A percentile compares a stretch with the other conserved stretches of the same genome.
These are phyloP conservation scores for Penicillium sp. DNA, from an alignment of 2,329 filamentous ascomycete genomes.

Conservation along the genomic window DNA sequence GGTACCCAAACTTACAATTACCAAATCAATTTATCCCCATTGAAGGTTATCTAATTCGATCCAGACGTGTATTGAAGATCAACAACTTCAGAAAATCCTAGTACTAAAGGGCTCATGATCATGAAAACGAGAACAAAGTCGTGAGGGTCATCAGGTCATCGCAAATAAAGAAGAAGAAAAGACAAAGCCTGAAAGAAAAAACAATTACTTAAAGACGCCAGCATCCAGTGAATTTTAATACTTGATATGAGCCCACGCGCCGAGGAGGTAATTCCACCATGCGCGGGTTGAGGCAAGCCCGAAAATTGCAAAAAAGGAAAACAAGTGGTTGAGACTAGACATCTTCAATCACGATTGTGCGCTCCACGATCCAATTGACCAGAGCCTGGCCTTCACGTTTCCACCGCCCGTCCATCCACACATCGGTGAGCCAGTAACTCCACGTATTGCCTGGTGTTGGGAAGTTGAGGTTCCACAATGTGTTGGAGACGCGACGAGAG, in stretches of 20 bases:
- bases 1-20: no score
- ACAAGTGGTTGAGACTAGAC: conserved; percentile 11
- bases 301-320: neutral
- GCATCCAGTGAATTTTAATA: neutral
- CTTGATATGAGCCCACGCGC: no score
- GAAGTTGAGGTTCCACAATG: conserved; percentile 26
- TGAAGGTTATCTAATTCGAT: neutral
- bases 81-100: neutral
- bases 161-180: neutral
- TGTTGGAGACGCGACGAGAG: conserved; percentile 19
- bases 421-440: conserved; percentile 37
- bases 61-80: neutral
- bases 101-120: neutral
- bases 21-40: neutral
- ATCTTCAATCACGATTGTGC: conserved; percentile 38
- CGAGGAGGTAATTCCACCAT: neutral
- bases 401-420: conserved; percentile 43
- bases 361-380: conserved; percentile 42
- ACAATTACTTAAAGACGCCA: conserved; percentile 3
- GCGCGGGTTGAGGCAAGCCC: neutral
- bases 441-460: conserved; percentile 22
- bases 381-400: conserved; percentile 41
- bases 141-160: conserved; percentile 23
- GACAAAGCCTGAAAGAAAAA: neutral
- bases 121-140: conserved; percentile 11